Evolutionary conservation across 176 grass and related monocot species (phyloP).

Genomic region (Musa itinerans): DNA sequence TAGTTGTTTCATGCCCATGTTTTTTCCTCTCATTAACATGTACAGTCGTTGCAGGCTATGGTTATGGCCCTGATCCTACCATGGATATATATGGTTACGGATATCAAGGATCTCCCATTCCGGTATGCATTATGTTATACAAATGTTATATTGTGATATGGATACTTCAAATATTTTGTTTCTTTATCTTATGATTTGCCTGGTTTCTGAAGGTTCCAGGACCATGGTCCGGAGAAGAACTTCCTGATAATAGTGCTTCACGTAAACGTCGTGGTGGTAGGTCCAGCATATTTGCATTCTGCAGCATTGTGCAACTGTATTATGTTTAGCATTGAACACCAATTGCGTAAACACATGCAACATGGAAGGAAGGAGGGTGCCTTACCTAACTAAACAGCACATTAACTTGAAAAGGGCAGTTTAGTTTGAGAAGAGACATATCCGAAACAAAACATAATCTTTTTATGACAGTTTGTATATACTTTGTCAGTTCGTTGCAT

Average conservation of each 20-base stretch:
- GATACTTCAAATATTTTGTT: background rate
- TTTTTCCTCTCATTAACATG: constrained; percentile 14
- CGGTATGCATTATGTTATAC: constrained; percentile 36
- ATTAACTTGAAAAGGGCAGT: too few species aligned
- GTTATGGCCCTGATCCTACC: constrained; percentile 56
- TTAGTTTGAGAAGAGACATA: too few species aligned
- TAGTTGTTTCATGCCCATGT: background rate
- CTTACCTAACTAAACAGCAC: too few species aligned
- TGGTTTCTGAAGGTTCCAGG: constrained; percentile 47
- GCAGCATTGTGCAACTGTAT: too few species aligned
- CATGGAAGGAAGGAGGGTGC: too few species aligned
- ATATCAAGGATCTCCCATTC: constrained; percentile 81
- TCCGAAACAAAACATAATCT: too few species aligned
- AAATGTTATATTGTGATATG: constrained; percentile 10
- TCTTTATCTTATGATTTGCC: constrained; percentile 4
- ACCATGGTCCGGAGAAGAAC: constrained; percentile 41
- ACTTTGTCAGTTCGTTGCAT: too few species aligned
- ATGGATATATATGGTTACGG: constrained; percentile 67
- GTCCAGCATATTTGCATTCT: background rate
- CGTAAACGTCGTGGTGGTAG: constrained; percentile 88
- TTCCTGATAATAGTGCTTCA: constrained; percentile 68
- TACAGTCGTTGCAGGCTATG: constrained; percentile 37
- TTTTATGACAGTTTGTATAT: too few species aligned
- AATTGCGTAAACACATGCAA: too few species aligned
- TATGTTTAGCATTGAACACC: too few species aligned